Base-by-base conservation (phyloP, 2,329 filamentous ascomycete species). In the Calonectria hawksworthii region DNA sequence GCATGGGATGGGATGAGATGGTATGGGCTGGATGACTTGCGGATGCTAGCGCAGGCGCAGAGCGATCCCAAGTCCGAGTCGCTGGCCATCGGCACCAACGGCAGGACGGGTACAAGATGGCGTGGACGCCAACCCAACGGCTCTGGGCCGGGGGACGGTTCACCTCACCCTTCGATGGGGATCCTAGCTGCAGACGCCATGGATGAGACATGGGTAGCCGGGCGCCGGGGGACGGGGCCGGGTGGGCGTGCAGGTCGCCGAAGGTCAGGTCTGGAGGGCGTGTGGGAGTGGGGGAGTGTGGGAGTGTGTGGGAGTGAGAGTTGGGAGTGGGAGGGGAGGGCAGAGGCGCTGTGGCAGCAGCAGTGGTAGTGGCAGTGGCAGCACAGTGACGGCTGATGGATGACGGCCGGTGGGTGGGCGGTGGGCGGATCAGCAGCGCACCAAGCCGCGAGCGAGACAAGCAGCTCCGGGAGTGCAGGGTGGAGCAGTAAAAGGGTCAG, bases 11-110 rank as follows among this genome's bases (percentile, higher is more conserved):
- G 30, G 72, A 77, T 34, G 61, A 32, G 44, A 74, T 67, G 74
- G 72, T 61, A 76, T 73, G 75, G 72, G 71, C 75, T 44, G 74
- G 66, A 81, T 81, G 79, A 80, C 79, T 79, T 80, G 79, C 79
- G 79, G 79, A 81, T 77, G 78, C 77, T 80, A 81, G 79, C 76
- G 77, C 77, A 73, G 74, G 70, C 72, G 65, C 78, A 67, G 71
- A 77, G 76, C 77, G 76, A 80, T 81, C 78, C 78, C 77, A 79
- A 74, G 72, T 75, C 72, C 77, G 78, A 74, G 72, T 75, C 72
- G 74, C 71, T 79, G 69, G 74, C 70, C 74, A 78, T 80, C 74
- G 70, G 80, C 77, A 75, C 78, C 79, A 78, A 79, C 79, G 65
- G 76, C 74, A 78, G 77, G 74, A 73, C 75, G 79, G 77, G 76